These are phyloP conservation scores for Proliferodiscus dingleyae DNA, from an alignment of 2,329 filamentous ascomycete genomes.

Conservation along the genomic window DNA sequence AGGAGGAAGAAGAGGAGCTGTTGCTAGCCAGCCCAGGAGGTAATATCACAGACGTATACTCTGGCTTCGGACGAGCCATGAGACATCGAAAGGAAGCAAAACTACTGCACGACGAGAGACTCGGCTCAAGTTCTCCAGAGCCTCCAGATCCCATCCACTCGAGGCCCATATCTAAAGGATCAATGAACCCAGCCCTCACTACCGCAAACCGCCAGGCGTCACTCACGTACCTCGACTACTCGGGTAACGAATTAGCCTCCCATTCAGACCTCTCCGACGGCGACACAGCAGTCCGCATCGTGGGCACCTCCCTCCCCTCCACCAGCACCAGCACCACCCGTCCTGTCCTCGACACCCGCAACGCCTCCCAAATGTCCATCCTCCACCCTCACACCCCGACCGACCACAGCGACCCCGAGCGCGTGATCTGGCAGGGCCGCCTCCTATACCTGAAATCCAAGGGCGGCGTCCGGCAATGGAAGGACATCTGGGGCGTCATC, in stretches of 20 bases:
- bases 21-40: conserved; percentile 63
- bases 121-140: conserved; percentile 55
- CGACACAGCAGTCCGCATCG: conserved; percentile 41
- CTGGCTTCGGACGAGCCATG: conserved; percentile 28
- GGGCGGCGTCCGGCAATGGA: conserved; percentile 85
- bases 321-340: conserved; percentile 24
- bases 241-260: conserved; percentile 66
- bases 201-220: conserved; percentile 46
- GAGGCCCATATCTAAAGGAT: conserved; percentile 21
- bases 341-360: conserved; percentile 42
- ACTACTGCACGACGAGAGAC: conserved; percentile 27
- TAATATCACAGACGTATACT: conserved; percentile 21
- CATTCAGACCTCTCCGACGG: conserved; percentile 84
- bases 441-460: conserved; percentile 80
- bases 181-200: too few relatives aligned
- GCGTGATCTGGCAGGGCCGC: conserved; percentile 91
- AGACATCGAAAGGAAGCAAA: conserved; percentile 20
- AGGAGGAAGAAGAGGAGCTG: conserved; percentile 84
- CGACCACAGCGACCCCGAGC: conserved; percentile 70
- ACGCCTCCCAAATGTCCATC: conserved; percentile 59
- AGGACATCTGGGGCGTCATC: conserved; percentile 87
- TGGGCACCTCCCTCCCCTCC: conserved; percentile 27
- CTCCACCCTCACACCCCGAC: too few relatives aligned
- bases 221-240: conserved; percentile 60
- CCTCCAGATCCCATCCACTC: conserved; percentile 36